These are phyloP conservation scores for Cryptococcus sp. DNA, from an alignment of 1,284 basidiomycete species.

Conservation along the genomic window DNA sequence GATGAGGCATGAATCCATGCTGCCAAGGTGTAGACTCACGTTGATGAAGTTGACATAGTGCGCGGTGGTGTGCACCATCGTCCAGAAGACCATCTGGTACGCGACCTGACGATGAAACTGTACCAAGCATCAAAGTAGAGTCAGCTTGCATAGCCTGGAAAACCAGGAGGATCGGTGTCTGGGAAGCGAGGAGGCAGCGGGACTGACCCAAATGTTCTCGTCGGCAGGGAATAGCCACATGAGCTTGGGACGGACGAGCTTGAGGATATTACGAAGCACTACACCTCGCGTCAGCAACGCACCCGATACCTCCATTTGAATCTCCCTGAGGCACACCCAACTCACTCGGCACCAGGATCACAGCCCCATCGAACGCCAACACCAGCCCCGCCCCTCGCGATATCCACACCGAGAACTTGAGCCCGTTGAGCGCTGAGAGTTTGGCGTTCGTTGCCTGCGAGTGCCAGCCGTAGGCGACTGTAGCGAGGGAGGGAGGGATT, in stretches of 20 bases:
- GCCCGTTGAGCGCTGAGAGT: slow-evolving; percentile 67
- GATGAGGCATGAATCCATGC: slow-evolving; percentile 6
- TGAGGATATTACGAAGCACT: slow-evolving; percentile 76
- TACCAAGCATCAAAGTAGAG: neutral
- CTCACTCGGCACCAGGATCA: slow-evolving; percentile 70
- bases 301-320: neutral
- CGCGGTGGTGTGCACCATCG: slow-evolving; percentile 72
- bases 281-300: neutral
- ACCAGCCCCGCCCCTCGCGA: slow-evolving; percentile 83
- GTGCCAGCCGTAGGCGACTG: slow-evolving; percentile 70
- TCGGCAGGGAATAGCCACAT: slow-evolving; percentile 77
- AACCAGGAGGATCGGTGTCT: too few relatives aligned
- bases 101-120: slow-evolving; percentile 85
- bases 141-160: too few relatives aligned
- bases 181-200: neutral
- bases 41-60: slow-evolving; percentile 91
- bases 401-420: slow-evolving; percentile 76
- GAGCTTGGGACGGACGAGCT: slow-evolving; percentile 69
- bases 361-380: slow-evolving; percentile 73
- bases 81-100: slow-evolving; percentile 66
- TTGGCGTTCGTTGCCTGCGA: slow-evolving; percentile 64
- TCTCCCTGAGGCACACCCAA: too few relatives aligned
- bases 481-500: neutral
- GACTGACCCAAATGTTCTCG: slow-evolving; percentile 69
- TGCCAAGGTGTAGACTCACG: slow-evolving; percentile 49